phyloP scores from a whole-genome alignment of 352 stramenopile species.

The Phytophthora ohioensis region DNA sequence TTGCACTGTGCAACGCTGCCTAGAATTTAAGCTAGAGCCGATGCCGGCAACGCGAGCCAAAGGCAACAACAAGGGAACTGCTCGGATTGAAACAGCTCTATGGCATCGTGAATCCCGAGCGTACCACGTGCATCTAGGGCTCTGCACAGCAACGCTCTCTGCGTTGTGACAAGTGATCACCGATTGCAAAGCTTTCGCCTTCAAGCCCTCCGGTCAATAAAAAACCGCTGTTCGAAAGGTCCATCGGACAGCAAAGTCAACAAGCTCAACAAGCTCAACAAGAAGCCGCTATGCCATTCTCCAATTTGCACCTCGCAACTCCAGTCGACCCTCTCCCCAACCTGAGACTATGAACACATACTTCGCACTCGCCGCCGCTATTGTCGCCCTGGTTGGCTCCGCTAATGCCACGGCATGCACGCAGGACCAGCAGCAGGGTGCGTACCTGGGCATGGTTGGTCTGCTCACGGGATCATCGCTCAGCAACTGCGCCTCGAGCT shows the following conservation, averaged over 20 bases:
- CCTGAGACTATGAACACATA: conserved; percentile 37
- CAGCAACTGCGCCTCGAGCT: conserved; percentile 22
- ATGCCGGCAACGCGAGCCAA: no score
- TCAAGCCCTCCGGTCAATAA: not conserved
- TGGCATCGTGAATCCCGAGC: conserved; percentile 3
- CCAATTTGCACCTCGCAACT: conserved; percentile 37
- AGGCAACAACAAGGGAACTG: no score
- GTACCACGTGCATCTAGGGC: conserved; percentile 15
- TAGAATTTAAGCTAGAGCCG: no score
- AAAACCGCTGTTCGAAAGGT: conserved; percentile 24
- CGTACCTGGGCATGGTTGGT: conserved; percentile 39
- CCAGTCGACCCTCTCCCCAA: not conserved
- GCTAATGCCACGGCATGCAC: conserved; percentile 30
- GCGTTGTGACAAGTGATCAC: not conserved
- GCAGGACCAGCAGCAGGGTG: conserved; percentile 7
- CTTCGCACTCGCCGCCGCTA: conserved; percentile 19
- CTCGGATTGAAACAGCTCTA: not conserved
- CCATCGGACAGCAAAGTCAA: conserved; percentile 31
- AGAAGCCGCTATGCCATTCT: conserved; percentile 24
- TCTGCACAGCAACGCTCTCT: not conserved
- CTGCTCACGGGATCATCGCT: conserved; percentile 34
- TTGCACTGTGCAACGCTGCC: no score
- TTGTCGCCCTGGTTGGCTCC: conserved; percentile 18
- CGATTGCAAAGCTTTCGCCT: not conserved
- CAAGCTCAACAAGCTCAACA: conserved; percentile 14